Evolutionary conservation across 2,329 filamentous ascomycete genomes (phyloP).

Genomic region (Chrysoporthe deuterocubensis): DNA sequence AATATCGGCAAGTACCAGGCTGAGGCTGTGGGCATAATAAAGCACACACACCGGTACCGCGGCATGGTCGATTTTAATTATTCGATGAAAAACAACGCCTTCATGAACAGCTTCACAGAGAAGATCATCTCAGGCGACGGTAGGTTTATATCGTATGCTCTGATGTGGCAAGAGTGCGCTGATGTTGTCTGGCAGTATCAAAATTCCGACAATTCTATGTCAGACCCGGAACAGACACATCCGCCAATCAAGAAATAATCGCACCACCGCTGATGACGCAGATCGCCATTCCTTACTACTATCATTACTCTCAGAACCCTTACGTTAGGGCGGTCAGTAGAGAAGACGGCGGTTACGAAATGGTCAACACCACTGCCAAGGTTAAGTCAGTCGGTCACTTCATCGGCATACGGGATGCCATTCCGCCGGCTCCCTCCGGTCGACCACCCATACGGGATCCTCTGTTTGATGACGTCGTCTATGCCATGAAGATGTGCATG

Average conservation of each 20-base stretch:
- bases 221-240: conserved; percentile 62
- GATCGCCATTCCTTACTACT: conserved; percentile 74
- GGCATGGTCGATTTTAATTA: conserved; percentile 86
- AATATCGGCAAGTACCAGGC: conserved; percentile 70
- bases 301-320: conserved; percentile 84
- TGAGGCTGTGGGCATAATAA: conserved; percentile 72
- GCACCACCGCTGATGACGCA: conserved; percentile 81
- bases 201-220: conserved; percentile 68
- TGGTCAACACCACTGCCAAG: conserved; percentile 61
- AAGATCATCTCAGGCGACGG: conserved; percentile 74
- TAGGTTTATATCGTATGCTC: conserved; percentile 40
- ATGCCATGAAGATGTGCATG: conserved; percentile 67
- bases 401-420: conserved; percentile 63
- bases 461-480: conserved; percentile 67
- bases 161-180: background rate
- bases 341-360: conserved; percentile 53
- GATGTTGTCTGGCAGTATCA: conserved; percentile 43
- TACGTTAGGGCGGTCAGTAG: conserved; percentile 69
- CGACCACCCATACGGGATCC: conserved; percentile 64
- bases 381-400: conserved; percentile 63
- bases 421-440: conserved; percentile 62
- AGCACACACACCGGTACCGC: conserved; percentile 85
- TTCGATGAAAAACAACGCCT: conserved; percentile 68
- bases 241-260: conserved; percentile 69
- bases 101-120: conserved; percentile 73